Evolutionary conservation across 2,329 filamentous ascomycete genomes (phyloP), one percentile per base, ranked within the genome.

Genomic region (Talaromyces sp.): DNA sequence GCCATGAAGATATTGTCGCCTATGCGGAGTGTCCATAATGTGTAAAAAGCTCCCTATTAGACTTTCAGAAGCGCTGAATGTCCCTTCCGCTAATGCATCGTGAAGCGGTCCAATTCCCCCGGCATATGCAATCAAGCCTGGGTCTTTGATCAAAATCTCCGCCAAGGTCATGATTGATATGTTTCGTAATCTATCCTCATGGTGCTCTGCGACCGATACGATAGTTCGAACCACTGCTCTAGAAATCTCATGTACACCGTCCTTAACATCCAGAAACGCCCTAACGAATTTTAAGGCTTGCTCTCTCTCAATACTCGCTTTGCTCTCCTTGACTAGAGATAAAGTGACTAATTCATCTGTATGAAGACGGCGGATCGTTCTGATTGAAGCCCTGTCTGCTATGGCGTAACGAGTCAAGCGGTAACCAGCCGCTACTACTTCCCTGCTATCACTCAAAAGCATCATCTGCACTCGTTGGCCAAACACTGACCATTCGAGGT

Each of bases 261-360:
- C 92, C 74, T 97, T 97, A 69, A 98, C 92, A 74, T 99, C 95
- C 2, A 99, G 82, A 73, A 99, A 99, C 10, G 93, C 92, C 66
- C 95, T 88, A 29, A 98, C 89, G 75, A 99, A 97, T 76, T 99
- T 99, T 72, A 99, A 82, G 13, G 95, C 95, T 78, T 99, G 95
- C 77, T 99, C 95, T 63, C 96, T 87, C 80, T 99, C 95, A 19
- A 99, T 91, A 71, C 94, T 93, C n/a, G 94, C 92, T 77, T 97
- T 98, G 73, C 91, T 90, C 76, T 98, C 95, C 75, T 98, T 98
- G 69, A 96, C 92, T 38, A 99, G 82, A 0, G 95, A 98, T 72
- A 94, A 84, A 45, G 97, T 92, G 31, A 97, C 93, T 22, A 98
- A 83, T 72, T 92, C 94, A 76, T 99, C 96, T 0, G 93, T 98